Base-by-base conservation (phyloP, 306 rosid species). In the Medicago lupulina region DNA sequence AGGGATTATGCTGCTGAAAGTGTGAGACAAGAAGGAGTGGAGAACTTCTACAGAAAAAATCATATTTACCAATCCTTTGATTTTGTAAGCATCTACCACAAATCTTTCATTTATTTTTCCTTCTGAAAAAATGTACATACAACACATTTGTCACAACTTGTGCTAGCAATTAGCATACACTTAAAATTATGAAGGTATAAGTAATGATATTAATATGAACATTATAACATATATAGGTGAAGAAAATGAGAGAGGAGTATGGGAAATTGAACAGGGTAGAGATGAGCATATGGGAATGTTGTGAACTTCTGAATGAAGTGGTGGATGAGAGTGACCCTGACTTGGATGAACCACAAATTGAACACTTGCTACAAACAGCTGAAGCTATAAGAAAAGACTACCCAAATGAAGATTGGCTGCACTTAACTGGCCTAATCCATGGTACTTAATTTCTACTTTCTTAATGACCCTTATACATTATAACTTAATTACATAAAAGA, bases 251-350 rank as follows among this genome's bases (percentile, higher is more conserved):
- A 51, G 78, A 84, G 60, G 83, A 87, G 70, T 90, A 92, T 74
- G 81, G 90, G 4, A 87, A 86, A 74, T 28, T 92, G 85, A 87
- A 90, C 58, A 88, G 83, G 54, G 89, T 78, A 19, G 92, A 92
- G 72, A 92, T 92, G 97, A 87, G 92, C 70, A 88, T 92, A 19
- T 92, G 96, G 94, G 94, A 92, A 44, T 90, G 96, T 65, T 90
- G 94, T 81, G 98, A 92, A 75, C 90, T 88, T 39, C 88, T 90
- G 3, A 88, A 88, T 75, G 91, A 90, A 44, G 94, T 92, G 62
- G 92, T 90, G 55, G 98, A 92, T 67, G 98, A 90, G 66, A 87
- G 96, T 74, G 97, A 92, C 36, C 97, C 93, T 16, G 97, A 90
- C 60, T 87, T 92, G 79, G 98, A 92, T 43, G 92, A 90, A 43